A percentile compares a stretch with the other conserved stretches of the same genome.
phyloP scores from a whole-genome alignment of 257 asterid genomes.

The Cruciata laevipes region DNA sequence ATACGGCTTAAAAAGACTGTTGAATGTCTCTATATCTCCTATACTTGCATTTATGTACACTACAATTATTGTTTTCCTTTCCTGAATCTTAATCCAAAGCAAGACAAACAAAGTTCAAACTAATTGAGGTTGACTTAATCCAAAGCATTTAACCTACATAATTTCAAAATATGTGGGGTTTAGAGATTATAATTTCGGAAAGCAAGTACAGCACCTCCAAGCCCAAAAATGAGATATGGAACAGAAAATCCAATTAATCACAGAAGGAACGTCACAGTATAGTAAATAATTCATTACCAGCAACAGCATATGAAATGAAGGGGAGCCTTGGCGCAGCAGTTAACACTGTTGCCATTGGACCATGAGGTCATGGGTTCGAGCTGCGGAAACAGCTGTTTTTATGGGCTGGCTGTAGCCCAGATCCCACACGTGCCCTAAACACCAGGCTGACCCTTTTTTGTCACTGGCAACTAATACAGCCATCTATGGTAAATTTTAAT shows the following conservation, averaged over 20 bases:
- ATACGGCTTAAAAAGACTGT: too few relatives aligned
- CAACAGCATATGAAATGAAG: not conserved
- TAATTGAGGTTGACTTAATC: not conserved
- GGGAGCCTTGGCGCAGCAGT: not conserved
- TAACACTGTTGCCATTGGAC: not conserved
- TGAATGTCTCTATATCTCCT: too few relatives aligned
- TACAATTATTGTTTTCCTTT: not conserved
- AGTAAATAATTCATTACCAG: not conserved
- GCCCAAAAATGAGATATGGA: too few relatives aligned
- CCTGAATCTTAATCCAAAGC: not conserved
- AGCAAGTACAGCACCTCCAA: not conserved
- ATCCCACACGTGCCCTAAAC: not conserved
- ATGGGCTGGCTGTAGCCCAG: not conserved
- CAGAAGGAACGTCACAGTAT: not conserved
- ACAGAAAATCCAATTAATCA: not conserved
- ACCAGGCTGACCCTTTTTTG: not conserved
- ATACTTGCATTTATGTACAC: not conserved
- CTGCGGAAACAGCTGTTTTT: not conserved
- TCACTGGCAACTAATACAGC: not conserved
- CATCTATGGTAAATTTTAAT: not conserved
- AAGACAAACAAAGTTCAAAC: not conserved
- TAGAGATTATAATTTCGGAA: not conserved
- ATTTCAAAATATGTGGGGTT: not conserved
- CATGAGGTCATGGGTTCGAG: not conserved
- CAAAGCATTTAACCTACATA: not conserved